A percentile compares a stretch with the other conserved stretches of the same genome.
These are phyloP conservation scores for Suhomyces pyralidae DNA, from an alignment of 805 yeast species.

Conservation along the genomic window DNA sequence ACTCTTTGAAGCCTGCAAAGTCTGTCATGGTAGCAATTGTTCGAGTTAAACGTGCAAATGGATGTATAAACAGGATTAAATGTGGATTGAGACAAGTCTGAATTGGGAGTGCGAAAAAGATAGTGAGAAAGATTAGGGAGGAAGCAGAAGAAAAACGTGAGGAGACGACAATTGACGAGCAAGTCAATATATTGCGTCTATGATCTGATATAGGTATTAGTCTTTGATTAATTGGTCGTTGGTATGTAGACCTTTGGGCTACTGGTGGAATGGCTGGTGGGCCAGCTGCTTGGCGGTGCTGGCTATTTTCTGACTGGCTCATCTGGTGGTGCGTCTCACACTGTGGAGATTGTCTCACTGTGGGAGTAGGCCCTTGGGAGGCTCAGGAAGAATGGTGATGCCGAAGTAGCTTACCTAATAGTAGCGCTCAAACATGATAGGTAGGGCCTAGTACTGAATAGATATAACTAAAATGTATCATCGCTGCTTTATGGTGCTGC, in stretches of 20 bases:
- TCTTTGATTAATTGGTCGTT: not conserved
- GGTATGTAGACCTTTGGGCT: not conserved
- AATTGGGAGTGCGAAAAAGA: not conserved
- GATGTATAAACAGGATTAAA: not conserved
- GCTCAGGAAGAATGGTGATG: not conserved
- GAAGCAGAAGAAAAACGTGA: not conserved
- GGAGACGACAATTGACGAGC: no score
- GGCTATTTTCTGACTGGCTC: not conserved
- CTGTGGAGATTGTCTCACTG: not conserved
- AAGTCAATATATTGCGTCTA: not conserved
- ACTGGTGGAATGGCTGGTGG: not conserved
- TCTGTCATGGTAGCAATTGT: slow-evolving; percentile 2
- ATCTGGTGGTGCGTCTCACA: not conserved
- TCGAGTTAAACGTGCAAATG: not conserved
- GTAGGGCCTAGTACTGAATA: not conserved
- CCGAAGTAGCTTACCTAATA: not conserved
- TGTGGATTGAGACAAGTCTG: not conserved
- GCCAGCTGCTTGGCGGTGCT: not conserved
- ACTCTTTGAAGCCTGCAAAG: slow-evolving; percentile 18
- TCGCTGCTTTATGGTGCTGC: not conserved
- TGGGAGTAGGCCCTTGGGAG: not conserved
- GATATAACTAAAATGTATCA: not conserved
- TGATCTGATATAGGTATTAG: not conserved
- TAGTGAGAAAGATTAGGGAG: not conserved
- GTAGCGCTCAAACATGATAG: no score